These are phyloP conservation scores for Theobroma grandiflorum DNA, from an alignment of 441 rosid genomes.

Conservation along the genomic window DNA sequence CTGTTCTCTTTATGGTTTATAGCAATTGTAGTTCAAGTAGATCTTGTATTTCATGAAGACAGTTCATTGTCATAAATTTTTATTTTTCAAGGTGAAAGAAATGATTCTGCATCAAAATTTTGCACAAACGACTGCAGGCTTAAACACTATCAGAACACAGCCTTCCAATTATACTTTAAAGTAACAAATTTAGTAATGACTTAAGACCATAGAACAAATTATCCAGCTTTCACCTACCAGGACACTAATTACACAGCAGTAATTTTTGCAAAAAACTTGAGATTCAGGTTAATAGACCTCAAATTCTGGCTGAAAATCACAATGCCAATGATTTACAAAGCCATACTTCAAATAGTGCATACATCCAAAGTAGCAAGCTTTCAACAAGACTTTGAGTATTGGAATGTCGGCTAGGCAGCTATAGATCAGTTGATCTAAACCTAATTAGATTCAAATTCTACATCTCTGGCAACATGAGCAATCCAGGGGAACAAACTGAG, in stretches of 20 bases:
- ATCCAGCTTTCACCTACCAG: not conserved
- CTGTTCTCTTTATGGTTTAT: not conserved
- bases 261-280: not conserved
- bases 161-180: not conserved
- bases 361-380: not conserved
- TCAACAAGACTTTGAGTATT: not conserved
- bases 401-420: not conserved
- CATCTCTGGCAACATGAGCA: not conserved
- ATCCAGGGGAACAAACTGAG: not conserved
- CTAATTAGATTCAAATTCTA: slow-evolving; percentile 5
- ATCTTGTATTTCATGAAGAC: not conserved
- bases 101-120: not conserved
- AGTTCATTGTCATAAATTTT: not conserved
- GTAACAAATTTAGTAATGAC: not conserved
- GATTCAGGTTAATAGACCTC: not conserved
- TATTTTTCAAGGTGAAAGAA: not conserved
- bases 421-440: slow-evolving; percentile 10
- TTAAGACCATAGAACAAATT: not conserved
- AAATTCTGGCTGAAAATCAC: not conserved
- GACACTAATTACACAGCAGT: not conserved
- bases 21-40: not conserved
- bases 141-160: not conserved
- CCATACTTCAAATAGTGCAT: not conserved
- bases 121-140: not conserved
- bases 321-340: slow-evolving; percentile 8